Base-by-base conservation (phyloP, 352 stramenopile species). In the Saprolegnia parasitica region DNA sequence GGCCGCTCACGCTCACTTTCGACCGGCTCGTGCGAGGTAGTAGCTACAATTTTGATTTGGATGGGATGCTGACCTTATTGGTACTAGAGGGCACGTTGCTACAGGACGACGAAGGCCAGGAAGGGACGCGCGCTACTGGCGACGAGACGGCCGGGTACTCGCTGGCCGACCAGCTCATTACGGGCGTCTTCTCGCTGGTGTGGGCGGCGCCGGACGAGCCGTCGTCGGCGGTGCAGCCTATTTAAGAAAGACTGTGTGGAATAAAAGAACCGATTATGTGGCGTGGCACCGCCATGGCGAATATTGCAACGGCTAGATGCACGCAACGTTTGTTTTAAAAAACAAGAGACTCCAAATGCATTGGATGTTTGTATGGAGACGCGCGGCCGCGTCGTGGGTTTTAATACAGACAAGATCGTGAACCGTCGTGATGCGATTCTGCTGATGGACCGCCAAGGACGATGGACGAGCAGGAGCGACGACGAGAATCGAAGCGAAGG, bases 141-240 rank as follows among this genome's bases (percentile, higher is more conserved):
- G 52, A 60, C 24, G 52, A 35, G 24, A 15, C 9, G 11, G 52
- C 11, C 4, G 35, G 24, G 21, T 61, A 46, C 23, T 62, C 81
- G 32, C 73, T 93, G 18, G 84, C 86, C 5, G 86, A 95, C 71
- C 78, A 84, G 29, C 90, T 95, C 68, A 91, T 95, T 76, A 90
- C 83, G 20, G 90, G 87, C 68, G 68, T 95, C 5, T 95, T 95
- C 71, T 91, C 86, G 18, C 75, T 95, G 11, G 90, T 93, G 46
- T 95, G 86, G 86, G 81, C 80, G 23, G 65, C 83, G 9, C 80
- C 82, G 0, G 75, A 86, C 6, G 60, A 67, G 10, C 8, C 23
- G 20, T 15, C 29, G 35, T 40, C 52, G 11, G 52, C 52, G 20
- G 60, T 55, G 13, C 60, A 56, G 24, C 16, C 32, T 67, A 67